These are phyloP conservation scores for Apiotrichum veenhuisii DNA, from an alignment of 1,284 basidiomycete species.

Conservation along the genomic window DNA sequence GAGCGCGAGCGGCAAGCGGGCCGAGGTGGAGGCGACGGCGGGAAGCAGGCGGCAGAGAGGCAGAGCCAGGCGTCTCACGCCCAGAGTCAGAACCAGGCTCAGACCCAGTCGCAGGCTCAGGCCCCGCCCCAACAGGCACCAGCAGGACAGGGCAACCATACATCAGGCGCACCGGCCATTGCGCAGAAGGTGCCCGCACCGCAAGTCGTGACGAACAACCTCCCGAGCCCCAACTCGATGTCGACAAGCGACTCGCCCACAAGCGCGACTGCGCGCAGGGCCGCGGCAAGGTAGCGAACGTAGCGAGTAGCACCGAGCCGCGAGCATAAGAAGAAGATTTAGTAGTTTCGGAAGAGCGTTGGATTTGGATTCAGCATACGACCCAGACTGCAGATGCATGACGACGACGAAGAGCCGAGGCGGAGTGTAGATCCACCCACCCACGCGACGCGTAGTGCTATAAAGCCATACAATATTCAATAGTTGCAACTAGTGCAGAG, in stretches of 20 bases:
- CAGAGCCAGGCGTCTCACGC: not conserved
- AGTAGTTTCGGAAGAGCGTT: too few relatives aligned
- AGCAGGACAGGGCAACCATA: not conserved
- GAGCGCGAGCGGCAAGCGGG: slow-evolving; percentile 27
- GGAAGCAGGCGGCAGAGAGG: not conserved
- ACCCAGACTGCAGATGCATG: too few relatives aligned
- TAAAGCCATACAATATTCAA: too few relatives aligned
- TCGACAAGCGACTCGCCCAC: not conserved
- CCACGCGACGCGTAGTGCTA: too few relatives aligned
- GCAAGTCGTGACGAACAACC: not conserved
- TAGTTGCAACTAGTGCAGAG: too few relatives aligned
- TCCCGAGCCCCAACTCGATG: not conserved
- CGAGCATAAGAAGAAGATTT: too few relatives aligned
- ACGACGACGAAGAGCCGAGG: too few relatives aligned
- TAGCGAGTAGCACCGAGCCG: too few relatives aligned
- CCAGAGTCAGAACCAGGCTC: not conserved
- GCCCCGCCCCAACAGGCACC: too few relatives aligned
- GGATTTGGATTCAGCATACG: too few relatives aligned
- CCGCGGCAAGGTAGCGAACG: not conserved
- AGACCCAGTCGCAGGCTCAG: not conserved
- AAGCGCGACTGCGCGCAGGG: not conserved
- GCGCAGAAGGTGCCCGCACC: slow-evolving; percentile 41
- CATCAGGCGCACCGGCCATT: slow-evolving; percentile 33
- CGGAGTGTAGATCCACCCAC: too few relatives aligned
- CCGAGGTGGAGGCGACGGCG: not conserved